A percentile compares a stretch with the other conserved stretches of the same genome.
phyloP scores from a whole-genome alignment of 768 basidiomycete genomes.

The Filobasidium floriforme region DNA sequence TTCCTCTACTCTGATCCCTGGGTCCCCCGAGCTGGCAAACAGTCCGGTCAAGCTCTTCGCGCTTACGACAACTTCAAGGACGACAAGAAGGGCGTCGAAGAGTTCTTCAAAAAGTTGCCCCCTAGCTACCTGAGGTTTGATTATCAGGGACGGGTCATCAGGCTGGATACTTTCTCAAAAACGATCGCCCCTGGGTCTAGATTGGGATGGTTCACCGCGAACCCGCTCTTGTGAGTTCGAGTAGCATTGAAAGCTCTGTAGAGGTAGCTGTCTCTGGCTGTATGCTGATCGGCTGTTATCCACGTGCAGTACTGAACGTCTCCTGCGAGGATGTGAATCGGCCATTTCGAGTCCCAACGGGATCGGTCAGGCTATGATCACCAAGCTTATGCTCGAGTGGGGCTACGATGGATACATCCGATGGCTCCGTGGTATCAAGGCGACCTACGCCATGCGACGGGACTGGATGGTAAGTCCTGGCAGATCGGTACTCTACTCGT shows the following conservation, averaged over 20 bases:
- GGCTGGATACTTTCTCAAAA: conserved; percentile 57
- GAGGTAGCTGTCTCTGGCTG: no score
- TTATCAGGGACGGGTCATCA: conserved; percentile 73
- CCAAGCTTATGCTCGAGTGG: conserved; percentile 61
- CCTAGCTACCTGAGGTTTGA: conserved; percentile 58
- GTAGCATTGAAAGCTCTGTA: neutral
- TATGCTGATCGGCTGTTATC: neutral
- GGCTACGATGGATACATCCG: conserved; percentile 63
- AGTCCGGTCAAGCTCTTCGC: conserved; percentile 9
- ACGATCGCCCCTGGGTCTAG: conserved; percentile 70
- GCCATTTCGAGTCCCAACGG: conserved; percentile 65
- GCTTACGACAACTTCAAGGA: conserved; percentile 16
- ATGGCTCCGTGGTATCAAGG: conserved; percentile 63
- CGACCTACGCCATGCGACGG: conserved; percentile 42
- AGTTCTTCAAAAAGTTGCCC: conserved; percentile 54
- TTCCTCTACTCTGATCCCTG: conserved; percentile 63
- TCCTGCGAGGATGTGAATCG: conserved; percentile 63
- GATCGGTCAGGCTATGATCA: conserved; percentile 56
- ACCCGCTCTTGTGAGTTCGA: conserved; percentile 55
- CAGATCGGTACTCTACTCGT: neutral
- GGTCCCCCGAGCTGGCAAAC: conserved; percentile 44
- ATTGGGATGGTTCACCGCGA: conserved; percentile 72
- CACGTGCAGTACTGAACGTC: conserved; percentile 52
- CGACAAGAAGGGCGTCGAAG: conserved; percentile 46
- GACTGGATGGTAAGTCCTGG: conserved; percentile 38